A percentile compares a stretch with the other conserved stretches of the same genome.
Evolutionary conservation across 1,284 basidiomycete species (phyloP).

Genomic region (Trichosporon asahii): DNA sequence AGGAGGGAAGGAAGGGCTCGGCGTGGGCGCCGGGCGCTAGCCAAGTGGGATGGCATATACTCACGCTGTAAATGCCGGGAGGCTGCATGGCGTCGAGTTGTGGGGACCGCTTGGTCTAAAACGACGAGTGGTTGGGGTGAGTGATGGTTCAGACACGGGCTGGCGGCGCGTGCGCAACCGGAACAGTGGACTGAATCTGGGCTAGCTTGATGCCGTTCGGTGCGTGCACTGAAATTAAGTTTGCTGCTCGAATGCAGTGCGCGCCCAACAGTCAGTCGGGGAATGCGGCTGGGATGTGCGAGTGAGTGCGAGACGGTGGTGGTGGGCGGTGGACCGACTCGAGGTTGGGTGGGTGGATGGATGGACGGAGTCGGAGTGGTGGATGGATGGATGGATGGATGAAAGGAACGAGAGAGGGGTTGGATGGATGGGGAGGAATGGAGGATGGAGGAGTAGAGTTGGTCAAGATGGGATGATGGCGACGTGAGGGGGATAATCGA

Average conservation of each 20-base stretch:
- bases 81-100: constrained; percentile 35
- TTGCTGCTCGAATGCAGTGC: background rate
- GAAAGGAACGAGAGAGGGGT: constrained; percentile 11
- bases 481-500: background rate
- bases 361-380: constrained; percentile 9
- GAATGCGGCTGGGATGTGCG: background rate
- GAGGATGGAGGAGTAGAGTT: background rate
- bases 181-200: background rate
- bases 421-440: constrained; percentile 8
- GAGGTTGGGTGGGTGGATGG: constrained; percentile 6
- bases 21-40: background rate
- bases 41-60: constrained; percentile 14
- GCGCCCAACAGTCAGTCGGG: background rate
- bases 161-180: constrained; percentile 6
- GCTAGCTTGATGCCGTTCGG: background rate
- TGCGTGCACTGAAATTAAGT: constrained; percentile 10
- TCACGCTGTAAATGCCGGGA: constrained; percentile 45
- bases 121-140: background rate
- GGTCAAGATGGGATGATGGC: constrained; percentile 1
- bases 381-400: constrained; percentile 17
- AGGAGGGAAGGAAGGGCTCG: background rate
- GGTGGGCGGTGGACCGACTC: background rate
- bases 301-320: background rate
- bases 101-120: background rate
- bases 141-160: constrained; percentile 7